Percentiles rank a stretch among this genome's conserved stretches.
Evolutionary conservation across 306 rosid species (phyloP).

Genomic region (Prunus mume): DNA sequence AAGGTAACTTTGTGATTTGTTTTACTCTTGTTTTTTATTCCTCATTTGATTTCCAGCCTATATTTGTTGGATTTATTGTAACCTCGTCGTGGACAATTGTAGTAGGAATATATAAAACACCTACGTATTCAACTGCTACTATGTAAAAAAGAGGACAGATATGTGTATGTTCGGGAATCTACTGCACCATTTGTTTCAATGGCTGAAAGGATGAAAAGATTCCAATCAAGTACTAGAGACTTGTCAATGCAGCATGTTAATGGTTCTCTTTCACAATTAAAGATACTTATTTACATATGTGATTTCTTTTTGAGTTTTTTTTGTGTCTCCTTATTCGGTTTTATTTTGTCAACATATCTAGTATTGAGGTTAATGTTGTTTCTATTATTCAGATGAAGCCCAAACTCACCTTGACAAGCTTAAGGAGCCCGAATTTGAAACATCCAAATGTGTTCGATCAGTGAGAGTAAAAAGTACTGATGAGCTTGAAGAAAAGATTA

Average conservation of each 20-base stretch:
- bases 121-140: constrained; percentile 25
- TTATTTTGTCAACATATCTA: background rate
- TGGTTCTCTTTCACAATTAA: constrained; percentile 49
- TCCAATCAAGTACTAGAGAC: constrained; percentile 75
- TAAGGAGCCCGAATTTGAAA: constrained; percentile 91
- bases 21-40: too few relatives aligned
- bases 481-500: too few relatives aligned
- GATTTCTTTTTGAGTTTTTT: background rate
- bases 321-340: background rate
- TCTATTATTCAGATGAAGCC: constrained; percentile 55
- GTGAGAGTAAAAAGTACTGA: too few relatives aligned
- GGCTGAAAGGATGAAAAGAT: constrained; percentile 86
- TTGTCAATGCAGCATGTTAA: constrained; percentile 29
- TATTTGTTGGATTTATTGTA: too few relatives aligned
- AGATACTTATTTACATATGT: constrained; percentile 2
- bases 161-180: constrained; percentile 79
- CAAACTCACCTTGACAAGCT: constrained; percentile 88
- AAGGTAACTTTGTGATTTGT: too few relatives aligned
- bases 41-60: too few relatives aligned
- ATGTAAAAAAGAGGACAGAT: constrained; percentile 65
- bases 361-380: constrained; percentile 20
- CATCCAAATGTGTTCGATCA: constrained; percentile 72
- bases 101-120: too few relatives aligned
- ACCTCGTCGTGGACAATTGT: too few relatives aligned
- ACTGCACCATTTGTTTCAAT: constrained; percentile 75